phyloP scores from a whole-genome alignment of 768 basidiomycete genomes.

The Boletus sp. region DNA sequence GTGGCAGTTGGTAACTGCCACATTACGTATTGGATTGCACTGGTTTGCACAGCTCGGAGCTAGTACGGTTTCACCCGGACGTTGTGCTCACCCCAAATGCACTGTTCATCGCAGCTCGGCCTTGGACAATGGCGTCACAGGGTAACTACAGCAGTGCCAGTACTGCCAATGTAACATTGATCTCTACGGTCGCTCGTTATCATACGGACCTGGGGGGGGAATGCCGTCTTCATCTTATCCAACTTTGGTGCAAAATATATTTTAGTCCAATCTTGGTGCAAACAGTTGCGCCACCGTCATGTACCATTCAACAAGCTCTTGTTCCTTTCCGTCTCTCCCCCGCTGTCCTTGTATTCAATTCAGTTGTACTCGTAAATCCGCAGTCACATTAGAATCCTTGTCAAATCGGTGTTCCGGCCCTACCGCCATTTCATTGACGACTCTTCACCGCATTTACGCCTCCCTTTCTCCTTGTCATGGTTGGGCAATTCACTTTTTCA shows the following conservation, averaged over 20 bases:
- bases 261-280: no score
- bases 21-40: neutral
- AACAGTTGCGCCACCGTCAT: no score
- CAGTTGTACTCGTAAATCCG: neutral
- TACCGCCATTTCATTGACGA: neutral
- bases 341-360: neutral
- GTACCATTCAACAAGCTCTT: neutral
- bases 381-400: neutral
- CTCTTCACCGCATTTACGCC: neutral
- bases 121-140: neutral
- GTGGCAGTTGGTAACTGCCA: slow-evolving; percentile 1
- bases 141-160: neutral
- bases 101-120: neutral
- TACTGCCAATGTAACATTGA: no score
- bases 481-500: neutral
- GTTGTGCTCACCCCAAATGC: neutral
- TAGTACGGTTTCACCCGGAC: neutral
- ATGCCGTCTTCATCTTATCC: neutral
- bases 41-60: slow-evolving; percentile 1
- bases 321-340: neutral
- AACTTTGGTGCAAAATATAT: neutral
- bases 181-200: no score
- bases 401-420: neutral
- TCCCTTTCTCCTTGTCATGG: neutral
- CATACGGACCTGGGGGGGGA: no score